Base-by-base conservation (phyloP, 2,329 filamentous ascomycete genomes). In the Calonectria pteridis region DNA sequence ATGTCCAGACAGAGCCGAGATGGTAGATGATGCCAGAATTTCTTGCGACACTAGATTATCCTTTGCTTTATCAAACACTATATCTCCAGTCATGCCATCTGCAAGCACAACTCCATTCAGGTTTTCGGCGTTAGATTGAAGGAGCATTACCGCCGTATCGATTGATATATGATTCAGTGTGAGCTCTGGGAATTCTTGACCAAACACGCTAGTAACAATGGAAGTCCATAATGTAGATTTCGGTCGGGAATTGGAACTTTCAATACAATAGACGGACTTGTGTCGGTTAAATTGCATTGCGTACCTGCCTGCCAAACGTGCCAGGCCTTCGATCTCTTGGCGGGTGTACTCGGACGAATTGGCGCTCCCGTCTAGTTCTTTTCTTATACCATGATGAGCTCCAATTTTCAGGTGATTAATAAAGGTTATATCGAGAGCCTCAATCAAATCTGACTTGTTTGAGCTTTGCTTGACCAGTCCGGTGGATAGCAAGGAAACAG, bases 241-340 rank as follows among this genome's bases (percentile, higher is more conserved):
- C 10, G 26, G 95, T 97, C 6, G 96, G 95, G 76, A 98, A 83
- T 98, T 98, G 72, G 95, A 96, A 90, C 98, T 98, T 86, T 98
- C 96, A 83, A 98, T 86, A 83, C 91, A 94, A 93, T 92, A 95
- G 59, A 98, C 94, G 43, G 75, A 76, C 69, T 93, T 93, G 46
- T 92, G 88, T 3, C 93, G 88, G 79, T 93, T 91, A 69, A 93
- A 92, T 75, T 95, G 89, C 7, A 95, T 95, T 43, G 98, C 89
- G 85, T 93, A 91, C 9, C 37, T 13, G 20, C 92, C 96, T 6
- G 93, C 95, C 55, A 98, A 89, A 58, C 95, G 90, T 23, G 93
- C 94, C 80, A 98, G 93, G 69, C 95, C 92, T 90, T 97, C 94
- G 77, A 98, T 94, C 88, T 98, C 96, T 73, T 89, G 84, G 62